phyloP scores from a whole-genome alignment of 805 yeast genomes.

The Candida nonsorbophila region DNA sequence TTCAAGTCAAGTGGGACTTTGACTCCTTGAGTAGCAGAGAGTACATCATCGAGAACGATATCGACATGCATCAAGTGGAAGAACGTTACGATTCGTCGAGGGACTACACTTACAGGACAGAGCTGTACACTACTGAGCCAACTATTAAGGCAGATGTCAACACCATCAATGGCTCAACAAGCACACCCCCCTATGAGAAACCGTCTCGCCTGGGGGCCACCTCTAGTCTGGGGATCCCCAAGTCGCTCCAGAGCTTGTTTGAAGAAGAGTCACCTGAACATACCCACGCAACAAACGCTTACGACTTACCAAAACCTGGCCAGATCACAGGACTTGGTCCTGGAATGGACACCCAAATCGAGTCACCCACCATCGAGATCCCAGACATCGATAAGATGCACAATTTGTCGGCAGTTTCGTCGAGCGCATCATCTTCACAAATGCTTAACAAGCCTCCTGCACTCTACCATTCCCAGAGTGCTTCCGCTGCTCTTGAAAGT shows the following conservation, averaged over 20 bases:
- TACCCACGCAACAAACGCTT: constrained; percentile 3
- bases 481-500: constrained; percentile 34
- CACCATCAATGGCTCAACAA: constrained; percentile 13
- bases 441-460: constrained; percentile 37
- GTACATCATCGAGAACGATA: constrained; percentile 67
- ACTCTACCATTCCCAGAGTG: constrained; percentile 38
- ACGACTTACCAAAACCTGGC: constrained; percentile 10
- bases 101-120: constrained; percentile 8
- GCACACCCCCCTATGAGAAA: no score
- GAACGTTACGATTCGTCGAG: constrained; percentile 16
- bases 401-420: constrained; percentile 11
- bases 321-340: constrained; percentile 3
- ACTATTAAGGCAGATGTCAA: constrained; percentile 13
- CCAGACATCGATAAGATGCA: constrained; percentile 54
- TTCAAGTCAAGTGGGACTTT: constrained; percentile 79
- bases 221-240: constrained; percentile 54
- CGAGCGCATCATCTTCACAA: constrained; percentile 4
- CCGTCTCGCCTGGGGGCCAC: no score
- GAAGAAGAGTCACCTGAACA: constrained; percentile 45
- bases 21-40: constrained; percentile 74
- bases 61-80: constrained; percentile 33
- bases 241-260: constrained; percentile 64
- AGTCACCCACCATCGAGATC: constrained; percentile 63
- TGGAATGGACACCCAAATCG: constrained; percentile 26
- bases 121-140: constrained; percentile 23